phyloP scores from a whole-genome alignment of 768 basidiomycete species.

The Phylloporus scabripes region DNA sequence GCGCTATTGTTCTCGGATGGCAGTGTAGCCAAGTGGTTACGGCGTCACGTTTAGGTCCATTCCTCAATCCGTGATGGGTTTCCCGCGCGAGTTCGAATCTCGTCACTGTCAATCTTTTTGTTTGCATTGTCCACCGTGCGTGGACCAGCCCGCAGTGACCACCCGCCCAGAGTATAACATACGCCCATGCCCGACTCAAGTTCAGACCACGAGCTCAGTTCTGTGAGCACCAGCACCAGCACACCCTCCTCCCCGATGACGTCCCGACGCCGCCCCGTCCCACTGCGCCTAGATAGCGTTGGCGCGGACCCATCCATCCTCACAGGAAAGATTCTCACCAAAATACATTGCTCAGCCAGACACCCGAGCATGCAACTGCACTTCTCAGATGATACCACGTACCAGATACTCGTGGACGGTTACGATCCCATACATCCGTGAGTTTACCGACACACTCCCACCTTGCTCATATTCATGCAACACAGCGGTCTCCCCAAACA shows the following conservation, averaged over 20 bases:
- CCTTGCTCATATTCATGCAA: neutral
- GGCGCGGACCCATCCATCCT: constrained; percentile 40
- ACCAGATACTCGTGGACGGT: constrained; percentile 56
- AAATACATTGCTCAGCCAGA: constrained; percentile 35
- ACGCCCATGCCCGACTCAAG: constrained; percentile 10
- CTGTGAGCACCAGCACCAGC: constrained; percentile 11
- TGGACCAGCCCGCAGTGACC: constrained; percentile 1
- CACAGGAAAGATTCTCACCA: constrained; percentile 40
- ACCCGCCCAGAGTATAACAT: constrained; percentile 1
- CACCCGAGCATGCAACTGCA: constrained; percentile 47
- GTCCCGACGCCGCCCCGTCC: constrained; percentile 30
- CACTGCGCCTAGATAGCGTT: constrained; percentile 28
- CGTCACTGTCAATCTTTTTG: constrained; percentile 44
- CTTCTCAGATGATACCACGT: constrained; percentile 39
- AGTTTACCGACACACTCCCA: constrained; percentile 1
- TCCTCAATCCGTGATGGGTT: constrained; percentile 48
- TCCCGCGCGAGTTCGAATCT: constrained; percentile 58
- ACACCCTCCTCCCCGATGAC: constrained; percentile 23
- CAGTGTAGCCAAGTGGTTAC: constrained; percentile 59
- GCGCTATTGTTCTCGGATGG: constrained; percentile 11
- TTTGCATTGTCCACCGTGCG: constrained; percentile 10
- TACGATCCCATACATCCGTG: constrained; percentile 49
- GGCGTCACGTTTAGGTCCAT: constrained; percentile 51
- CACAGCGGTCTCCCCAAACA: constrained; percentile 49
- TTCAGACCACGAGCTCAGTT: constrained; percentile 9